phyloP scores from a whole-genome alignment of 2,329 filamentous ascomycete genomes.

The Monosporascus cannonballus region DNA sequence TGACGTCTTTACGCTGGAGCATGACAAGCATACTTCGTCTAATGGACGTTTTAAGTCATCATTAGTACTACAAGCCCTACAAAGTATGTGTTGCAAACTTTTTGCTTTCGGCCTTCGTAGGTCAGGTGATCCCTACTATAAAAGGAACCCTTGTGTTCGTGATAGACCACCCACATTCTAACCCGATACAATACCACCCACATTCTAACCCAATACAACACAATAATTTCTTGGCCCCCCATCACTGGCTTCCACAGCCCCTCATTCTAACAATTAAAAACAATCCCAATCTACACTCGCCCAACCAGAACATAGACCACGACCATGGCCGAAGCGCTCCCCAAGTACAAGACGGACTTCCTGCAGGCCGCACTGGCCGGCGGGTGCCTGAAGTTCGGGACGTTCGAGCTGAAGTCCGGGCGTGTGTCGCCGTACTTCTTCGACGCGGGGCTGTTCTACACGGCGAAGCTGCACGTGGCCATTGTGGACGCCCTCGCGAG shows the following conservation, averaged over 20 bases:
- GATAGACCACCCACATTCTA: background rate
- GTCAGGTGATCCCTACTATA: background rate
- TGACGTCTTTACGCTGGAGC: too few relatives aligned
- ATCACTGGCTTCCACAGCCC: background rate
- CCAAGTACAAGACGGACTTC: slow-evolving; percentile 66
- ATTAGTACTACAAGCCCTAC: too few relatives aligned
- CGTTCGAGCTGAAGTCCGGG: slow-evolving; percentile 87
- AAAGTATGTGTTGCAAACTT: too few relatives aligned
- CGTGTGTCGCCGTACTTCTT: slow-evolving; percentile 95
- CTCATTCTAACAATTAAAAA: background rate
- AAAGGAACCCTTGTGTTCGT: background rate
- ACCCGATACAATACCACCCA: background rate
- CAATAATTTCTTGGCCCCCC: background rate
- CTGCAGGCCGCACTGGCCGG: slow-evolving; percentile 62
- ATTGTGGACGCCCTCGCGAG: slow-evolving; percentile 77
- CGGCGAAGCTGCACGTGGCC: slow-evolving; percentile 67
- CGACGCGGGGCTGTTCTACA: slow-evolving; percentile 89
- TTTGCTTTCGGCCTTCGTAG: too few relatives aligned
- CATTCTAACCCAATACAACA: background rate
- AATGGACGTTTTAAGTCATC: too few relatives aligned
- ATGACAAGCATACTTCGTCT: too few relatives aligned
- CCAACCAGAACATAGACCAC: background rate
- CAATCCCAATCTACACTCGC: background rate
- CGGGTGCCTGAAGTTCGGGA: slow-evolving; percentile 72
- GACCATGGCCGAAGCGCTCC: slow-evolving; percentile 37